These are phyloP conservation scores for Castanea sativa DNA, from an alignment of 306 rosid species.

Conservation along the genomic window DNA sequence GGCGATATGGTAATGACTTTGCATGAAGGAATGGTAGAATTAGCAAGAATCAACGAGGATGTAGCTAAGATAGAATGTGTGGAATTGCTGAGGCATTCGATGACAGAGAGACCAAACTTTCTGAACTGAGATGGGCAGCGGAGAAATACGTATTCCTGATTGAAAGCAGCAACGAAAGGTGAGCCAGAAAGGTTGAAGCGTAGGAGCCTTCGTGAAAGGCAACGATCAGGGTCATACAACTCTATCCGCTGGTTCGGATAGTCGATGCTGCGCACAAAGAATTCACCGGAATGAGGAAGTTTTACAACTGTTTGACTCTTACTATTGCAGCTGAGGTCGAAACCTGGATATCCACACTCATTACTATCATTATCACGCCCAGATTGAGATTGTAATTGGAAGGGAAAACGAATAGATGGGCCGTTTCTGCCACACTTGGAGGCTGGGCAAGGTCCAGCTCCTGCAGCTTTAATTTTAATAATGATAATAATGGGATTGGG, in stretches of 20 bases:
- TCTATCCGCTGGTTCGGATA: conserved; percentile 48
- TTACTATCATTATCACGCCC: background rate
- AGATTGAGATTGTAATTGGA: conserved; percentile 32
- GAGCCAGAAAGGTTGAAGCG: conserved; percentile 50
- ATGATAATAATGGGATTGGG: conserved; percentile 11
- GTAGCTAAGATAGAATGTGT: conserved; percentile 56
- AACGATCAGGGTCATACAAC: conserved; percentile 49
- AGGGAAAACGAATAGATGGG: conserved; percentile 59
- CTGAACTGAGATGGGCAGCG: conserved; percentile 48
- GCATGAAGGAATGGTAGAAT: conserved; percentile 41
- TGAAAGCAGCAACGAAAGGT: conserved; percentile 39
- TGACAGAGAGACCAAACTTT: conserved; percentile 35
- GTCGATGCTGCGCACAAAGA: conserved; percentile 45
- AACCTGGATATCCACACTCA: conserved; percentile 66
- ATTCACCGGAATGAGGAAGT: conserved; percentile 47
- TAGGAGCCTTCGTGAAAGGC: conserved; percentile 57
- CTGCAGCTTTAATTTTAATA: no score
- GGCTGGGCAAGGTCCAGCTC: conserved; percentile 25
- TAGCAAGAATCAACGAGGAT: conserved; percentile 36
- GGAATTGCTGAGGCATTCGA: conserved; percentile 60
- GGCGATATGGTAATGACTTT: conserved; percentile 25
- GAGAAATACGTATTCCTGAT: conserved; percentile 47
- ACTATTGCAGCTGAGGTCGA: conserved; percentile 44
- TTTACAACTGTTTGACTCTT: conserved; percentile 29
- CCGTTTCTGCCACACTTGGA: conserved; percentile 35